Conservation (phyloP, 106 monocot genomes). For the Vanilla planifolia region DNA sequence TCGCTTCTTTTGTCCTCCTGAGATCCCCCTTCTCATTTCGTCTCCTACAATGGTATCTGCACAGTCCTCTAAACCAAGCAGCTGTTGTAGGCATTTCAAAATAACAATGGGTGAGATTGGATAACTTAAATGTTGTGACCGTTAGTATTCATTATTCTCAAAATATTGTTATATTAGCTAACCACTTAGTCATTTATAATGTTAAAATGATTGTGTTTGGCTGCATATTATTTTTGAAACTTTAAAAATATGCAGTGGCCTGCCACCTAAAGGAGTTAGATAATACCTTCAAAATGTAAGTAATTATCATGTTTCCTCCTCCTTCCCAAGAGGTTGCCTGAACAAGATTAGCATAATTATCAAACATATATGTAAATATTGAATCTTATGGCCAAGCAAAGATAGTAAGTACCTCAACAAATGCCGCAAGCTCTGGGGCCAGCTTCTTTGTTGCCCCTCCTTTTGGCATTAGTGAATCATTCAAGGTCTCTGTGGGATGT, state of each 20-base stretch:
- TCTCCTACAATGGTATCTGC: constrained; percentile 59
- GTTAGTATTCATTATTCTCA: not conserved
- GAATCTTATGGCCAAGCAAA: too few relatives aligned
- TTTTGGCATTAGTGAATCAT: constrained; percentile 12
- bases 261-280: not conserved
- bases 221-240: not conserved
- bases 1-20: constrained; percentile 79
- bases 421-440: constrained; percentile 24
- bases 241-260: not conserved
- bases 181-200: not conserved
- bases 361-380: not conserved
- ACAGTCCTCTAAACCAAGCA: constrained; percentile 56
- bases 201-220: not conserved
- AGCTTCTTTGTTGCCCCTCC: constrained; percentile 22
- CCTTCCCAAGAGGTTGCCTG: constrained; percentile 26
- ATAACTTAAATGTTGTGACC: too few relatives aligned
- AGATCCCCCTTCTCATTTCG: constrained; percentile 74
- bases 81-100: constrained; percentile 17
- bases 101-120: too few relatives aligned
- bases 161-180: not conserved
- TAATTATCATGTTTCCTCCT: constrained; percentile 28
- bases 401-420: constrained; percentile 23
- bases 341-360: not conserved
- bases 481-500: constrained; percentile 28
- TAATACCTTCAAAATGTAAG: constrained; percentile 38